phyloP scores from a whole-genome alignment of 352 stramenopile species.

The Chrysophaeum taylorii region DNA sequence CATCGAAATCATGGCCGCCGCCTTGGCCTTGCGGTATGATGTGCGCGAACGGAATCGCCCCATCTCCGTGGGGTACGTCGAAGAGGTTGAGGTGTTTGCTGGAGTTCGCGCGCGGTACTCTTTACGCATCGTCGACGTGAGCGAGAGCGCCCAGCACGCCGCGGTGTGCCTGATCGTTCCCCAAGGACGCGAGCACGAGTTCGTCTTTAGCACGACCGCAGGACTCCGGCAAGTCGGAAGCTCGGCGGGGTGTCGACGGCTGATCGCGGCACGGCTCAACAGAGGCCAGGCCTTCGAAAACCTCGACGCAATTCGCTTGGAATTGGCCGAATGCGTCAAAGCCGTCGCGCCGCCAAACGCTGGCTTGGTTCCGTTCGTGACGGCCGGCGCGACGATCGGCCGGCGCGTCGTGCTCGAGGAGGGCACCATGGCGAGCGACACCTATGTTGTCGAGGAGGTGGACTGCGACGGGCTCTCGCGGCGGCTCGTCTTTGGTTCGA shows the following conservation, averaged over 20 bases:
- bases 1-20: too few relatives aligned
- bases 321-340: conserved; percentile 55
- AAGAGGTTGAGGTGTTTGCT: too few relatives aligned
- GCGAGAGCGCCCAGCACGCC: too few relatives aligned
- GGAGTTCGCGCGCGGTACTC: too few relatives aligned
- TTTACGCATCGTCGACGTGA: too few relatives aligned
- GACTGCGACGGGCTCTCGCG: conserved; percentile 29
- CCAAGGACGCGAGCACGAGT: conserved; percentile 63
- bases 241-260: conserved; percentile 51
- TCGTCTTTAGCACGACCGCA: conserved; percentile 59
- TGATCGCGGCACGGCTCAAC: conserved; percentile 56
- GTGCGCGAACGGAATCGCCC: too few relatives aligned
- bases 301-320: conserved; percentile 53
- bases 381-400: conserved; percentile 51
- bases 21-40: too few relatives aligned
- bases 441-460: conserved; percentile 60
- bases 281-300: conserved; percentile 52
- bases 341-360: conserved; percentile 45
- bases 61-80: too few relatives aligned
- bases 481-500: conserved; percentile 60
- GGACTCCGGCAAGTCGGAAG: conserved; percentile 49
- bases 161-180: conserved; percentile 57
- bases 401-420: conserved; percentile 48
- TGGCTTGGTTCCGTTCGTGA: conserved; percentile 59
- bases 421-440: conserved; percentile 38